These are phyloP conservation scores for Fusarium redolens DNA, from an alignment of 2,329 filamentous ascomycete species.

Conservation along the genomic window DNA sequence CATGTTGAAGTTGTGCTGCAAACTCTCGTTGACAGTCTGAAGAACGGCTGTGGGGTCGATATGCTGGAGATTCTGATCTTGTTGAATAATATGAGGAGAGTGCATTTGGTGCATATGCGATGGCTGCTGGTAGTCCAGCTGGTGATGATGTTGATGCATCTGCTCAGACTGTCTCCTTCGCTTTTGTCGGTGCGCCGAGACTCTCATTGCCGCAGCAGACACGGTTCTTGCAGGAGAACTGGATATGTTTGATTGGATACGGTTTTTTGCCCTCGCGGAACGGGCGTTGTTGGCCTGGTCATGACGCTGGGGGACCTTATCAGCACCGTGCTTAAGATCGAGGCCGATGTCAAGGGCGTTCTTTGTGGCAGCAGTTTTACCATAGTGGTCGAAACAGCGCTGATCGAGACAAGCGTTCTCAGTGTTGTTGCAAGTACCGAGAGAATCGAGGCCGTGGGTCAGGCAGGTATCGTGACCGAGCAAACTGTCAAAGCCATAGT, in stretches of 20 bases:
- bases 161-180: conserved; percentile 32
- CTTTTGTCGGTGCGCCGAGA: conserved; percentile 30
- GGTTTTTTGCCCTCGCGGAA: conserved; percentile 15
- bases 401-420: conserved; percentile 50
- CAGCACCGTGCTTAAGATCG: conserved; percentile 20
- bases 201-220: conserved; percentile 17
- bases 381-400: conserved; percentile 42
- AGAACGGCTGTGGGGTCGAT: conserved; percentile 39
- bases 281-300: conserved; percentile 15
- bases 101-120: conserved; percentile 30
- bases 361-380: conserved; percentile 26
- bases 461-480: conserved; percentile 41
- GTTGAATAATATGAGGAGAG: conserved; percentile 22
- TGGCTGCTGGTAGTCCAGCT: conserved; percentile 25
- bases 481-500: conserved; percentile 47
- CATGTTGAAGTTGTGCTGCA: conserved; percentile 35
- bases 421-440: conserved; percentile 47
- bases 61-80: conserved; percentile 26
- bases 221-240: conserved; percentile 19
- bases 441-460: conserved; percentile 42
- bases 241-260: conserved; percentile 22
- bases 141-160: conserved; percentile 13
- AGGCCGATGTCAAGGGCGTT: conserved; percentile 31
- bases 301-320: not conserved
- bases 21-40: conserved; percentile 35